Conservation (phyloP, 345 rosid genomes). For the Brassica incana region DNA sequence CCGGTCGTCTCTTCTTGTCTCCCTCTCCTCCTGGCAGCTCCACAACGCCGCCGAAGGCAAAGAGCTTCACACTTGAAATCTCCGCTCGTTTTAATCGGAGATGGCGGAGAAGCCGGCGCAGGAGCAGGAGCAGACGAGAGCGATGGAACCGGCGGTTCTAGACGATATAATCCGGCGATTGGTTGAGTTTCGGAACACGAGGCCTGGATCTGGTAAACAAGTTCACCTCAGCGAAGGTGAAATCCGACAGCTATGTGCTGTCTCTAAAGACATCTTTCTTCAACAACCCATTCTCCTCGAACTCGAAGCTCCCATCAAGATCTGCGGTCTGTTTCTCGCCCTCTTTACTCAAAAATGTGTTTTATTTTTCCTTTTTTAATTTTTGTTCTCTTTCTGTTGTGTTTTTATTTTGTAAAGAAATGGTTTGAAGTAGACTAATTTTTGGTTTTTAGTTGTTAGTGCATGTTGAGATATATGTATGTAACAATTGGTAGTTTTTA, state of each 20-base stretch:
- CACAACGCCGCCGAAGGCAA: slow-evolving; percentile 15
- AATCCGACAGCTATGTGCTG: slow-evolving; percentile 73
- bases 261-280: slow-evolving; percentile 69
- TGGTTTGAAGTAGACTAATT: not conserved
- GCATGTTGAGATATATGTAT: not conserved
- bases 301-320: slow-evolving; percentile 88
- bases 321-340: slow-evolving; percentile 59
- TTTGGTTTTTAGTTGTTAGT: not conserved
- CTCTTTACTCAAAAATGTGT: not conserved
- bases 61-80: slow-evolving; percentile 1
- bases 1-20: slow-evolving; percentile 10
- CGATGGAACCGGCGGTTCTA: slow-evolving; percentile 57
- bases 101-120: slow-evolving; percentile 37
- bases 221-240: slow-evolving; percentile 77
- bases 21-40: slow-evolving; percentile 22
- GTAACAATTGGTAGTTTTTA: not conserved
- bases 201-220: slow-evolving; percentile 62
- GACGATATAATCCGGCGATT: slow-evolving; percentile 69
- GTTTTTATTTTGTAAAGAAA: not conserved
- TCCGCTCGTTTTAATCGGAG: slow-evolving; percentile 4
- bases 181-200: slow-evolving; percentile 56
- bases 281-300: slow-evolving; percentile 86
- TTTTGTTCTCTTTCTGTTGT: not conserved
- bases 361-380: not conserved
- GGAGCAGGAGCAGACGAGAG: slow-evolving; percentile 34